phyloP scores from a whole-genome alignment of 305 asterid species.

The Rubia peregrina region DNA sequence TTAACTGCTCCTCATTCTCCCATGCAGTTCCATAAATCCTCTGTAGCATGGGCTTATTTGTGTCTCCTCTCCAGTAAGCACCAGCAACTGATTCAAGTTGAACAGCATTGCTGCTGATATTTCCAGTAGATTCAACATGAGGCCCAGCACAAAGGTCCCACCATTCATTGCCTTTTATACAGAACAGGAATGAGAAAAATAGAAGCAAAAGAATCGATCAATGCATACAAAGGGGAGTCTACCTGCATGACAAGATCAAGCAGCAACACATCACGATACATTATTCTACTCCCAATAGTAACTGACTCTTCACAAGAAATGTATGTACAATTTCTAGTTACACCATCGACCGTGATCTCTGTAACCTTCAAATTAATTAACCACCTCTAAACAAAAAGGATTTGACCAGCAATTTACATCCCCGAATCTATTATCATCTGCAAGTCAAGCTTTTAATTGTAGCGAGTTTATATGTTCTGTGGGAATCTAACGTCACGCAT shows the following conservation, averaged over 20 bases:
- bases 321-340: not conserved
- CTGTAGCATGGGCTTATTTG: conserved; percentile 80
- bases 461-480: not conserved
- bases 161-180: conserved; percentile 74
- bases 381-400: not conserved
- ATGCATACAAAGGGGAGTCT: not conserved
- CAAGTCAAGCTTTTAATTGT: not conserved
- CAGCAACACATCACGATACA: not conserved
- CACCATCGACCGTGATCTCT: not conserved
- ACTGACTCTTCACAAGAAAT: conserved; percentile 1
- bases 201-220: not conserved
- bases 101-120: conserved; percentile 69
- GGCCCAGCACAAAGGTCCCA: conserved; percentile 99
- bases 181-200: conserved; percentile 10
- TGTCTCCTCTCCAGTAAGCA: conserved; percentile 99
- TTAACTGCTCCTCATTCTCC: conserved; percentile 88
- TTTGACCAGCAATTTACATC: not conserved
- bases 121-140: conserved; percentile 93
- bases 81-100: conserved; percentile 98
- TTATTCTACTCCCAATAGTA: not conserved
- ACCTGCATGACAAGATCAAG: conserved; percentile 2
- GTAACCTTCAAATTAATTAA: not conserved
- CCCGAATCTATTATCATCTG: not conserved
- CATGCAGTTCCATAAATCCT: conserved; percentile 96
- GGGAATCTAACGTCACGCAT: not conserved